Base-by-base conservation (phyloP, 495 filamentous ascomycete genomes). In the Neurospora discreta region DNA sequence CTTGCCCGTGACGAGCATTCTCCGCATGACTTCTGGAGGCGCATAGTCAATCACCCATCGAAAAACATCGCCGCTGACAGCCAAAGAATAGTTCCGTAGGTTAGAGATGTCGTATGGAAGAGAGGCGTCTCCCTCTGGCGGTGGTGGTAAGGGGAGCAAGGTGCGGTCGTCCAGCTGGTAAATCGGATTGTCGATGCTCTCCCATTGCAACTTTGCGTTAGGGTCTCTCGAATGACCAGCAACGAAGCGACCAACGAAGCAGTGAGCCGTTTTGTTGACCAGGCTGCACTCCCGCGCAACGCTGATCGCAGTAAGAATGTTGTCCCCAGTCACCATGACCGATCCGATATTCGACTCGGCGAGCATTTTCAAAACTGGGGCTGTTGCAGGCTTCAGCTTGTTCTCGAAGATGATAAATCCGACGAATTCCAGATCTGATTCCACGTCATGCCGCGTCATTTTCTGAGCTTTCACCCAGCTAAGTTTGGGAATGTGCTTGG, bases 361-460 rank as follows among this genome's bases (percentile, higher is more conserved):
- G n/a, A 99, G 87, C 79, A 98, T 93, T 43, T 90, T 83, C 60
- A 99, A 89, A 39, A 96, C 90, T 3, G 84, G 83, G 4, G 90
- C 83, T 6, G 94, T 97, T 41, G 86, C 91, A 23, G 90, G 88
- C 80, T 99, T 99, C 73, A 99, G 80, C 82, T 98, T 99, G 77
- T 99, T 99, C 80, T 99, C 95, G 78, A 99, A 99, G 40, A 99
- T 90, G 75, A 98, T 98, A 79, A 99, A 98, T 20, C 95, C 96
- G 58, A 95, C 82, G 74, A 99, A 98, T 20, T 92, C 87, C 5
- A 99, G 85, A 72, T 89, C 84, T 3, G 86, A 89, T 79, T 99
- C 96, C 20, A 92, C 94, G 52, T 97, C 91, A 15, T 87, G 80
- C 15, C 96, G 91, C 70, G 89, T 92, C 89, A 98, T 93, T 81